Conservation (phyloP, 2,329 filamentous ascomycete species). For the Cladophialophora carrionii region DNA sequence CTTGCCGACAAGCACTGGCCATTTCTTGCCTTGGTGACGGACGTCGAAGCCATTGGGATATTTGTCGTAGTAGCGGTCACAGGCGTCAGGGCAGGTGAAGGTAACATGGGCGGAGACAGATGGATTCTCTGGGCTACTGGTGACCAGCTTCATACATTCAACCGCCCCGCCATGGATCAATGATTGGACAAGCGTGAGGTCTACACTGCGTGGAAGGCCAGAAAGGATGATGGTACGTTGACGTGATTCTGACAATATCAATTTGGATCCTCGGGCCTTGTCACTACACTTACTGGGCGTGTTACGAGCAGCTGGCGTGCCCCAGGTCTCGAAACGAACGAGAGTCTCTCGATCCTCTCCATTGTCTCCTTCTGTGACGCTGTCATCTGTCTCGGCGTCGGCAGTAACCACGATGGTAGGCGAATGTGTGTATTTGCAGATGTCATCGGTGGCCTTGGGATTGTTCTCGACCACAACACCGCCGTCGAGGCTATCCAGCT, state of each 20-base stretch:
- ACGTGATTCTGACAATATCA: constrained; percentile 28
- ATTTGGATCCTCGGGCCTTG: not conserved
- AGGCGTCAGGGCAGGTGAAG: constrained; percentile 45
- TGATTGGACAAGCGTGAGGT: constrained; percentile 43
- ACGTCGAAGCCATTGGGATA: constrained; percentile 46
- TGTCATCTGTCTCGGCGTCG: constrained; percentile 21
- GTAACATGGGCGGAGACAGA: constrained; percentile 42
- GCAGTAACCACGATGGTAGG: constrained; percentile 23
- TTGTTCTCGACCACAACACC: not conserved
- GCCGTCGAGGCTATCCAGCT: not conserved
- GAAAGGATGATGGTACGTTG: constrained; percentile 44
- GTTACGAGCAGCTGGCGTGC: constrained; percentile 38
- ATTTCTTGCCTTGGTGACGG: constrained; percentile 39
- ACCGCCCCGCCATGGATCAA: constrained; percentile 47
- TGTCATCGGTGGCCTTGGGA: not conserved
- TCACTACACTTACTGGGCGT: constrained; percentile 35
- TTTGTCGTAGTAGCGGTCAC: constrained; percentile 44
- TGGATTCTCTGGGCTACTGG: constrained; percentile 22
- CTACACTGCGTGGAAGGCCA: constrained; percentile 43
- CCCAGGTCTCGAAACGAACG: constrained; percentile 43
- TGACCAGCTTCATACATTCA: constrained; percentile 41
- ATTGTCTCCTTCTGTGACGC: constrained; percentile 1
- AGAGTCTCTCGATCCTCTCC: constrained; percentile 42
- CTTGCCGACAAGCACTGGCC: constrained; percentile 46
- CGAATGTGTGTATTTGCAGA: constrained; percentile 8